Base-by-base conservation (phyloP, 2,329 filamentous ascomycete genomes). In the Talaromyces sp. region DNA sequence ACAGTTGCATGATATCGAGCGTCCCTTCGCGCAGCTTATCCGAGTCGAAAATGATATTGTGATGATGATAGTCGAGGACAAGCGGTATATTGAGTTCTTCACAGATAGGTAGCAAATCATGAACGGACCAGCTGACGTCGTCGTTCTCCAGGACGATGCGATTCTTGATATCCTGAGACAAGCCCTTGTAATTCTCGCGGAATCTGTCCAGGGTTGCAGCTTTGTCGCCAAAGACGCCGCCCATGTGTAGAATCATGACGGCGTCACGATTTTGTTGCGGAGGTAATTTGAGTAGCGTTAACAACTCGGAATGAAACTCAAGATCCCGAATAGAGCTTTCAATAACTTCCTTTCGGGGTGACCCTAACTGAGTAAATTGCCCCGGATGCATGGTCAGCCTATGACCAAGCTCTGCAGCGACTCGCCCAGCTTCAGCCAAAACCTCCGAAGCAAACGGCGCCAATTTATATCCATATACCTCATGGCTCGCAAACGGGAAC, bases 401-500 rank as follows among this genome's bases (percentile, higher is more conserved):
- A 75, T 98, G 94, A 1, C 91, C 91, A 3, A 94, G 80, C 76
- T 93, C 85, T 11, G 86, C 90, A 6, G 92, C 88, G 2, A 96
- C 87, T 71, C 82, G 88, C 1, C 94, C 94, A 8, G 87, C 91
- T 69, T 93, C 89, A 2, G 86, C 89, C 10, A 98, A 82, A 0
- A 85, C 87, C 14, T 93, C 88, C 0, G 90, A 87, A 0, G 93
- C 94, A 74, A 97, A 97, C 0, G 91, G 89, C 0, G 88, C 88
- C 13, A 98, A 83, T 70, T 87, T 90, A 76, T 98, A 98, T 0
- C 93, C 94, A 69, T 96, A 90, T 67, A 92, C 90, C 27, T 86
- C 84, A 72, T 98, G 94, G 68, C 91, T 96, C 1, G 94, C 94
- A 75, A 97, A 97, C 0, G 94, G 94, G 69, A 98, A 98, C 91